A percentile compares a stretch with the other conserved stretches of the same genome.
phyloP scores from a whole-genome alignment of 2,329 filamentous ascomycete species.

The Stachybotrys chartarum region DNA sequence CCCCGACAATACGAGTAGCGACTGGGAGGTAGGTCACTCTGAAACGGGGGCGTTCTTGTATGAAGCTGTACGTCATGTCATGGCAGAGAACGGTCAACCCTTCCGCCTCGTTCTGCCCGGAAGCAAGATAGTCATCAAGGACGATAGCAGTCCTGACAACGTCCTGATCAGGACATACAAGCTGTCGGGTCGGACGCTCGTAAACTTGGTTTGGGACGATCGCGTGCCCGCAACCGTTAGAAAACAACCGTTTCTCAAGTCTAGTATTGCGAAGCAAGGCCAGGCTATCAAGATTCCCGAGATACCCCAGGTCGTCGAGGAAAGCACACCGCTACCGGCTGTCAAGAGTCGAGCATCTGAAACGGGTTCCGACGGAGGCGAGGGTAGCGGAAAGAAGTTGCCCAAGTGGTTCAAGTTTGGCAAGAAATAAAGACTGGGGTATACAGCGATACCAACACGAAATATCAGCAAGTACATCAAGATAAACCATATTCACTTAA shows the following conservation, averaged over 20 bases:
- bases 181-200: constrained; percentile 61
- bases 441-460: not conserved
- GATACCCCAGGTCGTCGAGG: constrained; percentile 33
- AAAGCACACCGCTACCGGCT: constrained; percentile 17
- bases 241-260: constrained; percentile 51
- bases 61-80: constrained; percentile 62
- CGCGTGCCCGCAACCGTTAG: constrained; percentile 49
- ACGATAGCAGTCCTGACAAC: constrained; percentile 37
- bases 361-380: constrained; percentile 28
- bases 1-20: constrained; percentile 74
- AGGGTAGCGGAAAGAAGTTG: constrained; percentile 35
- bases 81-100: constrained; percentile 54
- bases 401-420: constrained; percentile 68
- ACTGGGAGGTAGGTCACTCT: constrained; percentile 59
- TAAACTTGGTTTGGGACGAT: constrained; percentile 71
- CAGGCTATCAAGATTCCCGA: constrained; percentile 60
- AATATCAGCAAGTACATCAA: no score
- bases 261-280: constrained; percentile 52
- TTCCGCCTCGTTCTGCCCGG: constrained; percentile 67
- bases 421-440: constrained; percentile 48
- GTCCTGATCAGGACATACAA: constrained; percentile 67
- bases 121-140: constrained; percentile 39
- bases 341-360: constrained; percentile 21
- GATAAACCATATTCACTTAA: not conserved
- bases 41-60: constrained; percentile 71